Base-by-base conservation (phyloP, 345 rosid species). In the Lumnitzera littorea region DNA sequence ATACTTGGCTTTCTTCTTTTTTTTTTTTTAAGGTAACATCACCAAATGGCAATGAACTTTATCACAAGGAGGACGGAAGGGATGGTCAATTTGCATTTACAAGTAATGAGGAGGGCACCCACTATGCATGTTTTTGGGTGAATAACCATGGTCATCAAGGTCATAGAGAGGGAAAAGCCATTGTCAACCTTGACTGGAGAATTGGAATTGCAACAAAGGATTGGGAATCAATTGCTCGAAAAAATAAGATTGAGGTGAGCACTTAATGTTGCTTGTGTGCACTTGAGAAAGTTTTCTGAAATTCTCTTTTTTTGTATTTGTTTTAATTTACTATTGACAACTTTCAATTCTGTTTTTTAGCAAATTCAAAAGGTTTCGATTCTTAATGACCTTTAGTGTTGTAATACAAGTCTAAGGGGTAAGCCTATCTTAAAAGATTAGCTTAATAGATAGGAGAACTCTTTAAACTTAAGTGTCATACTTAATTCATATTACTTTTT, bases 1-100 rank as follows among this genome's bases (percentile, higher is more conserved):
- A 20, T 0, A 20, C 20, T 20, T 20, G 20, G 20, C 20, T 20
- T 20, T 20, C 20, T 20, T 20, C 20, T 20, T 20, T 20, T 20
- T 20, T 20, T 20, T 20, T 20, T 20, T 27, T 5, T 27, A 2
- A 27, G 31, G 31, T 27, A 27, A 27, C 98, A 50, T 81, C 97
- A 23, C 94, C 98, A 15, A 83, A 76, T 67, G 94, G 91, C 47
- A 81, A 46, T 70, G 59, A 60, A 61, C 80, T 84, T 70, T 89
- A 91, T 70, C 77, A 69, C 15, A 70, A 46, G 65, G 95, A 84
- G 15, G 85, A 86, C 72, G 89, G 79, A 64, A 84, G 90, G 3
- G 77, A 88, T 60, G 97, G 96, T 67, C 91, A 83, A 67, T 94
- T 94, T 80, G 97, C 97, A 10, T 94, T 88, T 71, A 91, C 94